phyloP scores from a whole-genome alignment of 2,329 filamentous ascomycete species.

The Diaporthe nobilis region DNA sequence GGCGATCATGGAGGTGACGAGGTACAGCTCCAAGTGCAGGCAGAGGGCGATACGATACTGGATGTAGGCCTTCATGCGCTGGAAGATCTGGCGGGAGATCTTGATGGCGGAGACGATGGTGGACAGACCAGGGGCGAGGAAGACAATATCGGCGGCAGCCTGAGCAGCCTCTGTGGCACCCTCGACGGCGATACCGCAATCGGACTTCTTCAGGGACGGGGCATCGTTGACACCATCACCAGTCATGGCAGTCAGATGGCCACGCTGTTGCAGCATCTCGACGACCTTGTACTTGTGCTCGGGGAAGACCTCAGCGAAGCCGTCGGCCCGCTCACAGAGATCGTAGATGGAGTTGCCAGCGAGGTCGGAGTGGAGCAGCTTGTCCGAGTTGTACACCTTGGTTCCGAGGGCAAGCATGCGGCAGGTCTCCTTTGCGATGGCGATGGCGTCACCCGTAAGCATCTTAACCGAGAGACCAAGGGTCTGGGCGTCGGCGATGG shows the following conservation, averaged over 20 bases:
- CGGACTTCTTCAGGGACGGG: conserved; percentile 80
- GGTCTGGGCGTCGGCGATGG: conserved; percentile 75
- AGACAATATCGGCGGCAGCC: conserved; percentile 81
- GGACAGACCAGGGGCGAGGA: conserved; percentile 79
- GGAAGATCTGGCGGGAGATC: conserved; percentile 81
- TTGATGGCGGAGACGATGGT: conserved; percentile 82
- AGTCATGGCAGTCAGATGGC: conserved; percentile 82
- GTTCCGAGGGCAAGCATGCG: conserved; percentile 85
- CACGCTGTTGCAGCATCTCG: conserved; percentile 79
- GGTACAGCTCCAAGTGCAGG: conserved; percentile 81
- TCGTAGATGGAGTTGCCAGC: conserved; percentile 81
- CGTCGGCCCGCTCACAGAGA: conserved; percentile 80
- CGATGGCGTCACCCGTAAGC: conserved; percentile 85
- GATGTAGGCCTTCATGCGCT: conserved; percentile 84
- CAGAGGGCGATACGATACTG: conserved; percentile 84
- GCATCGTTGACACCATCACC: conserved; percentile 82
- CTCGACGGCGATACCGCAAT: conserved; percentile 81
- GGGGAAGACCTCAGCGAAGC: conserved; percentile 81
- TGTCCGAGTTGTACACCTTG: conserved; percentile 85
- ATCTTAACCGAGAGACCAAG: conserved; percentile 80
- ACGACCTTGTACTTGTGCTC: conserved; percentile 84
- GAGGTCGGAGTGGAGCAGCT: conserved; percentile 82
- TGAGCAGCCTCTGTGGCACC: conserved; percentile 80
- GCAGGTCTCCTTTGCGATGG: conserved; percentile 85
- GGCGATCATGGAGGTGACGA: conserved; percentile 84